Base-by-base conservation (phyloP, 495 filamentous ascomycete species). In the Trichoderma virens region DNA sequence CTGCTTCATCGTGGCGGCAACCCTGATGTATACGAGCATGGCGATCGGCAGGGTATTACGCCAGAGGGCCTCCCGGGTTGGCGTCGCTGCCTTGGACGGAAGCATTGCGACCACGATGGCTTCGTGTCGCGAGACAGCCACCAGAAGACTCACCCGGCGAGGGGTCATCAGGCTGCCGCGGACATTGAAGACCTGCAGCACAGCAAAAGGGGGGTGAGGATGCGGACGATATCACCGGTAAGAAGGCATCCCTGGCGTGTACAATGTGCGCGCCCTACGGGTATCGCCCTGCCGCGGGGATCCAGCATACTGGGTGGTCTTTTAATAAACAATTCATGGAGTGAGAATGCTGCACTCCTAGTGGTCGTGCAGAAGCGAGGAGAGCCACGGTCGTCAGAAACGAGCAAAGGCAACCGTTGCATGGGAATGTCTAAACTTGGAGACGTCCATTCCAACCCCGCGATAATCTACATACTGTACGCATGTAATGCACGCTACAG, bases 41-140 rank as follows among this genome's bases (percentile, higher is more conserved):
- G 41, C 41, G 41, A 45, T n/a, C 41, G 32, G 32, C 32, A 35
- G 32, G 32, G 32, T 35, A 35, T 35, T 11, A 35, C 32, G 11
- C 43, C 3, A 47, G n/a, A 20, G 43, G 43, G n/a, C 43, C 11
- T 41, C 38, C 2, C 38, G 18, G 38, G 18, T 41, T 11, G 35
- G 35, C 16, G 18, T 47, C 7, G 43, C 43, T 23, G 43, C 43
- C 38, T 41, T 41, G 38, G 9, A 41, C 38, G 11, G 35, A 18
- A 41, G 43, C 43, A n/a, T 47, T 47, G 43, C 43, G 43, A 47
- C 51, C 23, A 13, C 51, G 27, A 30, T 56, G 51, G 51, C 51
- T 56, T 56, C 27, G 7, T 56, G 43, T 30, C 16, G 51, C 51
- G 27, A 56, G 23, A 30, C 51, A 56, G 5, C 51, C 51, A 56